Conservation (phyloP, 495 filamentous ascomycete species). For the Saxophila tyrrhenica region DNA sequence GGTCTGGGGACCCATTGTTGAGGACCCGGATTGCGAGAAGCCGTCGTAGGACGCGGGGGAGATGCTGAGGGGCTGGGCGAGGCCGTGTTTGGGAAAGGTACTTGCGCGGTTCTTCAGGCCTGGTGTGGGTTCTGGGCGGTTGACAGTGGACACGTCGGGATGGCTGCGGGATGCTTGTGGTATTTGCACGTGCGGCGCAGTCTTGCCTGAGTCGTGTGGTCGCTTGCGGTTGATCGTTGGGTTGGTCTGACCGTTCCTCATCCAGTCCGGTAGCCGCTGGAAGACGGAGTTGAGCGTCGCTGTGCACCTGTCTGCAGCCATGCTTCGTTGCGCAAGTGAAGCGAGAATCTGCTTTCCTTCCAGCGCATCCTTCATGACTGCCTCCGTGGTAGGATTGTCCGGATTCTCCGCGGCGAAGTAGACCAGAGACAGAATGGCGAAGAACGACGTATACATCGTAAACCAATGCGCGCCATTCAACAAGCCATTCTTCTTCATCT, state of each 20-base stretch:
- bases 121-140: constrained; percentile 22
- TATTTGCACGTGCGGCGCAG: constrained; percentile 4
- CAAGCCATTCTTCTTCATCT: constrained; percentile 74
- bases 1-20: constrained; percentile 10
- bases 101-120: constrained; percentile 32
- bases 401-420: constrained; percentile 90
- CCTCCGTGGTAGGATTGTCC: constrained; percentile 59
- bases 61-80: background rate
- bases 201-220: constrained; percentile 5
- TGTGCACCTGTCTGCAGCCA: constrained; percentile 80
- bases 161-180: constrained; percentile 20
- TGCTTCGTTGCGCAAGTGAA: constrained; percentile 65
- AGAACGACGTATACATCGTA: constrained; percentile 91
- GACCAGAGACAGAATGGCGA: constrained; percentile 77
- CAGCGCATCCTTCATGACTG: constrained; percentile 71
- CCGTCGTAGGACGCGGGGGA: constrained; percentile 5
- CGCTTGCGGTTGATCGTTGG: constrained; percentile 25
- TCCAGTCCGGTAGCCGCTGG: constrained; percentile 15
- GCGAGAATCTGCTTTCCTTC: constrained; percentile 74
- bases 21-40: constrained; percentile 11
- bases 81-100: constrained; percentile 34
- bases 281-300: constrained; percentile 52
- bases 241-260: constrained; percentile 19
- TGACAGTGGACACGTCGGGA: constrained; percentile 19
- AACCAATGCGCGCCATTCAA: constrained; percentile 94